Evolutionary conservation across 768 basidiomycete species (phyloP), one percentile per base, ranked within the genome.

Genomic region (Galerina marginata): DNA sequence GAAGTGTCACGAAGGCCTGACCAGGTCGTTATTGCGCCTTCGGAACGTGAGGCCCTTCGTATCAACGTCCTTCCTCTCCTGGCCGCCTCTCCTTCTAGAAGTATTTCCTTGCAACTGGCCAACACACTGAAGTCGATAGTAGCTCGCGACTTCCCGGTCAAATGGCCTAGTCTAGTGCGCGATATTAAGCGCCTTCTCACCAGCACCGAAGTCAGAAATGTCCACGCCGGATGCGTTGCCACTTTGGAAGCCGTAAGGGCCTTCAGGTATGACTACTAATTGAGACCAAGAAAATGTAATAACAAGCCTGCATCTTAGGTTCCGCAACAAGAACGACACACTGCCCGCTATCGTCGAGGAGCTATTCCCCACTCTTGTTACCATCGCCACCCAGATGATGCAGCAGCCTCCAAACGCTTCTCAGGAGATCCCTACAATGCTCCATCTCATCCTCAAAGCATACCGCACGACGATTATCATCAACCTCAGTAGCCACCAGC

Each of bases 361-460:
- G 49, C 79, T 92, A 46, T 91, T 95, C 75, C 93, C 91, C 1
- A 85, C 82, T 15, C 83, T 95, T 44, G 90, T 90, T 49, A 79
- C 77, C n/a, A 86, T 96, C 63, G 93, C 89, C 15, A 77, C 81
- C 0, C 81, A 86, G 64, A 85, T 95, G 77, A 76, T 93, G 48
- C 78, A 83, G 45, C 81, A 84, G 9, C 86, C 86, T 0, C 88
- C 88, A 3, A 81, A 77, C 38, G 77, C 79, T n/a, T 79, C 83
- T 10, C 86, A 88, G 49, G 93, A 94, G 59, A 89, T 91, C 53
- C 93, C 93, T 1, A 83, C 87, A 1, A 89, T 95, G 80, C 80
- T 96, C 33, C 93, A 95, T 67, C 82, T 93, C 53, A 91, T 96
- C 59, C 80, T 95, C 61, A 96, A 96, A 70, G 83, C 91, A 0